Conservation (phyloP, 495 filamentous ascomycete genomes). For the Podospora anserina region DNA sequence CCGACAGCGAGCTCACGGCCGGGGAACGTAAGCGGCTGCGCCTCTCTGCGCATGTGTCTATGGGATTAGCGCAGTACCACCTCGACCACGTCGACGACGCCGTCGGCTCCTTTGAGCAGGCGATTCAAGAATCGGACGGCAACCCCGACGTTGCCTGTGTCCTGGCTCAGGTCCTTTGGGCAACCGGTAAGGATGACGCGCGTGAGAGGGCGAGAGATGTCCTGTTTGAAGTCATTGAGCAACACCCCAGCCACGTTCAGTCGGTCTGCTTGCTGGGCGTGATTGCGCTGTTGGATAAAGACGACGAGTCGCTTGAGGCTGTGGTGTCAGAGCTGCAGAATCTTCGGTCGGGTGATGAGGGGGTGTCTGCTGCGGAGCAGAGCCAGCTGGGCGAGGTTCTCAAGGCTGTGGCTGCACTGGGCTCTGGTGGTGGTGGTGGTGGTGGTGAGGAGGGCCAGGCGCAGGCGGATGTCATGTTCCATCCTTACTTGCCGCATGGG, state of each 20-base stretch:
- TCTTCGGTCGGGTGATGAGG: slow-evolving; percentile 60
- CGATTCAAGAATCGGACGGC: slow-evolving; percentile 71
- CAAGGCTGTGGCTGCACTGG: slow-evolving; percentile 40
- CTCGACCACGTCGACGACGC: slow-evolving; percentile 58
- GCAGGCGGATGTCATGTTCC: slow-evolving; percentile 69
- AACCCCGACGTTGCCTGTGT: slow-evolving; percentile 86
- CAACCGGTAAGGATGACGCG: slow-evolving; percentile 73
- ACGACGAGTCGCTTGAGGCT: slow-evolving; percentile 73
- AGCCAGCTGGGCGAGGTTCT: slow-evolving; percentile 47
- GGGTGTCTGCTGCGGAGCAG: slow-evolving; percentile 42
- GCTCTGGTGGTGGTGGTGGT: slow-evolving; percentile 30
- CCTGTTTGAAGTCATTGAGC: slow-evolving; percentile 72
- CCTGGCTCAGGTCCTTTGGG: slow-evolving; percentile 88
- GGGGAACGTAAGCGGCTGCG: slow-evolving; percentile 61
- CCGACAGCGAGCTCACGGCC: slow-evolving; percentile 48
- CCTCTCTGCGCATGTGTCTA: slow-evolving; percentile 80
- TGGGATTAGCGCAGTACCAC: slow-evolving; percentile 78
- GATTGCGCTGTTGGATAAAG: slow-evolving; percentile 75
- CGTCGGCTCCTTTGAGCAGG: slow-evolving; percentile 74
- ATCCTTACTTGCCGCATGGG: slow-evolving; percentile 68
- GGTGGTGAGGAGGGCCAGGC: slow-evolving; percentile 50
- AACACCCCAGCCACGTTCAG: slow-evolving; percentile 66
- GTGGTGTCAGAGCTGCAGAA: slow-evolving; percentile 72
- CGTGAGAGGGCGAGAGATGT: slow-evolving; percentile 72
- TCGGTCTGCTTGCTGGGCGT: slow-evolving; percentile 76